Conservation (phyloP, 2,329 filamentous ascomycete species). For the Diaporthe caulivora region DNA sequence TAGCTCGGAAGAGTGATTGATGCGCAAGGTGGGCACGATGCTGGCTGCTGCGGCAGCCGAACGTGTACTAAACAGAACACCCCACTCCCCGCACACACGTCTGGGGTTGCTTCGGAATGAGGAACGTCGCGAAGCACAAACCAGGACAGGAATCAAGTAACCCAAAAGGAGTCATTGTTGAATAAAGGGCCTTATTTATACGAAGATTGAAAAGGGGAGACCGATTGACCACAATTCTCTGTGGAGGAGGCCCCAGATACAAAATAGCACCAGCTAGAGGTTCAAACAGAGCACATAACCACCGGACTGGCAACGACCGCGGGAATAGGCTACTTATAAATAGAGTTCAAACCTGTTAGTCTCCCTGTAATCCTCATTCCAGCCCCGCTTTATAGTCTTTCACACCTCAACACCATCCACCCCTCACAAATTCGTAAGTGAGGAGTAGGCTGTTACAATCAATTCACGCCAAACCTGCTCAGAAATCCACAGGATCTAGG, state of each 20-base stretch:
- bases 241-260: neutral
- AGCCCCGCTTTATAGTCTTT: constrained; percentile 27
- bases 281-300: no score
- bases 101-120: neutral
- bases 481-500: neutral
- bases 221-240: neutral
- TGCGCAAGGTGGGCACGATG: neutral
- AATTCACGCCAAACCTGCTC: neutral
- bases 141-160: neutral
- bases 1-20: neutral
- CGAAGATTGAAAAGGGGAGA: neutral
- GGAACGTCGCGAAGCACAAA: neutral
- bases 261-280: neutral
- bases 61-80: neutral
- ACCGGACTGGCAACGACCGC: neutral
- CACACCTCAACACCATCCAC: neutral
- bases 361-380: neutral
- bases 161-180: neutral
- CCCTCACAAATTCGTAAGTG: neutral
- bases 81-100: constrained; percentile 16
- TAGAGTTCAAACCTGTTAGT: neutral
- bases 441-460: neutral
- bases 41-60: neutral
- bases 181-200: neutral
- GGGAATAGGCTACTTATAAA: neutral